Evolutionary conservation across 768 basidiomycete genomes (phyloP), one percentile per base, ranked within the genome.

Genomic region (Suillus alpinus): DNA sequence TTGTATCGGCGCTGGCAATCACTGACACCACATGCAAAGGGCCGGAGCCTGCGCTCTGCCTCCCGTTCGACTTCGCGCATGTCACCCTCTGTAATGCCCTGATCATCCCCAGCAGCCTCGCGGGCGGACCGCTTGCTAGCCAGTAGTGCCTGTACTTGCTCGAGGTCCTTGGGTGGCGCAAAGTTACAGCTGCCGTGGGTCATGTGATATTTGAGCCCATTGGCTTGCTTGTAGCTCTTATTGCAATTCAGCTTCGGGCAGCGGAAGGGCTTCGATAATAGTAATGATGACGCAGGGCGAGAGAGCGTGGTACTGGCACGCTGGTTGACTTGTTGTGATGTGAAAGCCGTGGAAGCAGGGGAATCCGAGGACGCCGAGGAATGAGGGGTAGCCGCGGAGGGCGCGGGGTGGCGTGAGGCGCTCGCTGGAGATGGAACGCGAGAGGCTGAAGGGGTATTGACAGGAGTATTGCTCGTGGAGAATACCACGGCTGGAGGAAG

Each of bases 171-270:
- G 39, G 90, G 90, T 6, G 94, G 93, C 0, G 92, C 90, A 73
- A 94, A 96, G 73, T 94, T 94, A 75, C 95, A 98, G 64, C 88
- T 89, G 8, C 95, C 94, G 71, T 94, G 93, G 9, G 89, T 91
- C 81, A 94, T 88, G 74, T 95, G 93, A 76, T 95, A 95, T 78
- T 97, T 96, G 68, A 98, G 80, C 10, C 95, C 87, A 66, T 97
- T 97, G 47, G 92, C 92, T 75, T 96, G 94, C 80, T 96, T 96
- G 80, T 96, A 97, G 56, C 85, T 85, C 81, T 98, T 98, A 78
- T 92, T 94, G 80, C 95, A 98, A 65, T 94, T 94, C 0, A 92
- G 87, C 73, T 95, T 95, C 10, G 95, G 95, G 80, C 95, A 98
- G 51, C 86, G 83, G 85, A 94, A 95, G 3, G 94, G 92, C 73